Conservation (phyloP, 441 rosid genomes). For the Mallotus repandus region DNA sequence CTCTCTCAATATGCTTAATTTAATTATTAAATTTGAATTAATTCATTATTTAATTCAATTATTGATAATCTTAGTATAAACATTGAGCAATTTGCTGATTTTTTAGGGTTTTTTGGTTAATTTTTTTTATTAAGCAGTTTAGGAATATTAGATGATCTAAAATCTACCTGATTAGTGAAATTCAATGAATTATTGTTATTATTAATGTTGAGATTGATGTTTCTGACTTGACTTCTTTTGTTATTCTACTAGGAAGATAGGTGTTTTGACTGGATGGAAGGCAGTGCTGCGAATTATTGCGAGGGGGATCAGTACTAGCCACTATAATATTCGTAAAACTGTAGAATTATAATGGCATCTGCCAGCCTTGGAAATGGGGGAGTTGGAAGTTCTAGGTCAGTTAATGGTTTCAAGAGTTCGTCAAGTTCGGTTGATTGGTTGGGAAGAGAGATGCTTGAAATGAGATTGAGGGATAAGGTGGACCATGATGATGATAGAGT, state of each 20-base stretch:
- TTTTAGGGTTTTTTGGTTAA: neutral
- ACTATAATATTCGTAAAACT: constrained; percentile 22
- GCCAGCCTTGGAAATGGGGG: constrained; percentile 89
- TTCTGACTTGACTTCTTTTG: constrained; percentile 20
- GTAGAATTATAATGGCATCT: constrained; percentile 56
- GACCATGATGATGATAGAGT: constrained; percentile 86
- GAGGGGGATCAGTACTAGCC: constrained; percentile 40
- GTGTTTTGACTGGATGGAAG: constrained; percentile 41
- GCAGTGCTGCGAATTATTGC: constrained; percentile 28
- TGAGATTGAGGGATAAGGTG: constrained; percentile 77
- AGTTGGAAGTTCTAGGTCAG: constrained; percentile 90
- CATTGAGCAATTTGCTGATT: neutral
- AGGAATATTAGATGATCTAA: no score
- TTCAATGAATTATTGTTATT: no score
- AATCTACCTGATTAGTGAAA: no score
- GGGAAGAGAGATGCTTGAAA: constrained; percentile 90
- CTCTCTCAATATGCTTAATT: neutral
- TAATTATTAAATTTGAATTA: neutral
- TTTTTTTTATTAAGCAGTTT: neutral
- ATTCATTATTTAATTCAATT: neutral
- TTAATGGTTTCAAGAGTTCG: constrained; percentile 73
- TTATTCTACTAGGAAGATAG: constrained; percentile 43
- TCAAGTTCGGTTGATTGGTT: constrained; percentile 97
- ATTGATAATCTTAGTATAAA: neutral
- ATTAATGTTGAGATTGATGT: constrained; percentile 8